Evolutionary conservation across 768 basidiomycete genomes (phyloP), one percentile per base, ranked within the genome.

Genomic region (Rhizopogon vinicolor): DNA sequence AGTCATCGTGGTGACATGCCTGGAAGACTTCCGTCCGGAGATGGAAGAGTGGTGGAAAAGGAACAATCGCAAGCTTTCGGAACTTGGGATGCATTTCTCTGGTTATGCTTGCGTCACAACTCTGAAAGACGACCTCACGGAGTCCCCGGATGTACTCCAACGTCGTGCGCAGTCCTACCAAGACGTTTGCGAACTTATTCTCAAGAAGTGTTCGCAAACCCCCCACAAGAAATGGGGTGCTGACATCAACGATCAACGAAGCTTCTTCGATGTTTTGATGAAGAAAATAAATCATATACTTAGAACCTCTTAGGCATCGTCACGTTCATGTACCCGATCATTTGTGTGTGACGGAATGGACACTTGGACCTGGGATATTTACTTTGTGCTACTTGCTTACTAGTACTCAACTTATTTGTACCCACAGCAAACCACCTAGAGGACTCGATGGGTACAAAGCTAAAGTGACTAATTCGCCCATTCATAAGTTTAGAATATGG

Each of bases 91-190:
- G 54, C n/a, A 43, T 7, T 68, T 67, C 3, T 48, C 56, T 14
- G 69, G 65, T 9, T 61, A 68, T n/a, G 73, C 69, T 5, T 75
- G 73, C 49, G 62, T 72, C 53, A 72, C 70, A 1, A 63, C 69
- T 35, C 9, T 49, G 19, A 49, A 37, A 19, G 48, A 49, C 25
- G 48, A 22, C 35, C 35, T 14, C 1, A 5, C 35, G 8, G 48
- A 37, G 19, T 37, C 48, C 14, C 9, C 8, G 19, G 48, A 49
- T 22, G 37, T 49, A 35, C 48, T n/a, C 48, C 14, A 49, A 16
- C 48, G 48, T 37, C 48, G 18, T 37, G 8, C 48, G 16, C 48
- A 49, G 48, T 49, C 48, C 13, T 37, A 49, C 19, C 4, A 49
- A 16, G 48, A 49, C 5, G 33, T 49, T 8, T 37, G 48, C 14